A percentile compares a stretch with the other conserved stretches of the same genome.
phyloP scores from a whole-genome alignment of 1,284 basidiomycete species.

The Rhodotorula sp. region DNA sequence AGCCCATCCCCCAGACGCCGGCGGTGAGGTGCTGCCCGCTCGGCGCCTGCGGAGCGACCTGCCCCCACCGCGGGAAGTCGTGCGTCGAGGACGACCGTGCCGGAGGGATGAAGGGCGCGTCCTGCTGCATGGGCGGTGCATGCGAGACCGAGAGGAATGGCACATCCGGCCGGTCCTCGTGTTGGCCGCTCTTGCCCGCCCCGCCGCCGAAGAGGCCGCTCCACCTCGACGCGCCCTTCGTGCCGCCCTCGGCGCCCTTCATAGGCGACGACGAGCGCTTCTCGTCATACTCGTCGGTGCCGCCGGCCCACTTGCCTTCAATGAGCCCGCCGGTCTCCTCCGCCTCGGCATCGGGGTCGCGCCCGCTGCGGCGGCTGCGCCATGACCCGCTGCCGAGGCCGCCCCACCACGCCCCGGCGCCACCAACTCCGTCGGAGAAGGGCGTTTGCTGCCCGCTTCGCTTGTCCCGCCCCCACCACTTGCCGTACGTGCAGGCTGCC shows the following conservation, averaged over 20 bases:
- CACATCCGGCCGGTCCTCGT: constrained; percentile 3
- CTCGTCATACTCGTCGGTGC: constrained; percentile 2
- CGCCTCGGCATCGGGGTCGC: constrained; percentile 1
- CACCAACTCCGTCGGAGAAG: not conserved
- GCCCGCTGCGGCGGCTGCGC: not conserved
- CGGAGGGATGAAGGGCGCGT: constrained; percentile 29
- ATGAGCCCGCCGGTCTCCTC: constrained; percentile 33
- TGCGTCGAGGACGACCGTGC: constrained; percentile 10
- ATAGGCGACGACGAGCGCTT: constrained; percentile 2
- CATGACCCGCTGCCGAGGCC: constrained; percentile 4
- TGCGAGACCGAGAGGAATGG: constrained; percentile 29
- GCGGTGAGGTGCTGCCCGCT: not conserved
- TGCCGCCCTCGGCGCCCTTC: not conserved
- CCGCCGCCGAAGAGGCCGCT: constrained; percentile 4
- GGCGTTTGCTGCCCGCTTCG: not conserved
- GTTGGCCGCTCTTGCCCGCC: not conserved
- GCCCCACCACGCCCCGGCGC: constrained; percentile 3
- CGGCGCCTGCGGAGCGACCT: constrained; percentile 6
- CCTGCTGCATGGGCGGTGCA: constrained; percentile 16
- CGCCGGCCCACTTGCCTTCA: not conserved
- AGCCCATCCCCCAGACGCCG: constrained; percentile 6
- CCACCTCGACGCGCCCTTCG: constrained; percentile 4
- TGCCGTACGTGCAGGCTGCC: constrained; percentile 26
- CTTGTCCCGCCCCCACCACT: constrained; percentile 24
- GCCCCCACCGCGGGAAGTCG: constrained; percentile 9